A percentile compares a stretch with the other conserved stretches of the same genome.
These are phyloP conservation scores for Botrytis fabae DNA, from an alignment of 2,329 filamentous ascomycete species.

Conservation along the genomic window DNA sequence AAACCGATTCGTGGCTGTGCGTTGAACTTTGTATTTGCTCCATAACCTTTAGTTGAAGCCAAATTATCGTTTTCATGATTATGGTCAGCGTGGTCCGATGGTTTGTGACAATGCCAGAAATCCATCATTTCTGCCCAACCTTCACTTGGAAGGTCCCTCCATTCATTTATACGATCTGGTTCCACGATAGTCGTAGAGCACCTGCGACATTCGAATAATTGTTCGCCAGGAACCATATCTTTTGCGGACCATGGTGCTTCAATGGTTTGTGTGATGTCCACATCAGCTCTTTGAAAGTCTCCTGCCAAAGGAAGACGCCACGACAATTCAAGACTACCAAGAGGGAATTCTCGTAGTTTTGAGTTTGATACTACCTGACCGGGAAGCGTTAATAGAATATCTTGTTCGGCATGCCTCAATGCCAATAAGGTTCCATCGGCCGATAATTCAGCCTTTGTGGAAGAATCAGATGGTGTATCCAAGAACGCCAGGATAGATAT, in stretches of 20 bases:
- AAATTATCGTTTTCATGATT: slow-evolving; percentile 41
- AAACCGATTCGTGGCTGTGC: slow-evolving; percentile 69
- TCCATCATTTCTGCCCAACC: slow-evolving; percentile 99
- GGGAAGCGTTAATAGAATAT: slow-evolving; percentile 43
- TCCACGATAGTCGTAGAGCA: slow-evolving; percentile 49
- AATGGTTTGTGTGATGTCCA: slow-evolving; percentile 29
- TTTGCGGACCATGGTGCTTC: slow-evolving; percentile 53
- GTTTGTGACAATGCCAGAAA: slow-evolving; percentile 99
- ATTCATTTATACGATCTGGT: slow-evolving; percentile 50
- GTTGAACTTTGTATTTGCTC: slow-evolving; percentile 72
- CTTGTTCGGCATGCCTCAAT: slow-evolving; percentile 51
- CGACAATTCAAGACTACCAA: slow-evolving; percentile 44
- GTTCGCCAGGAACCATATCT: slow-evolving; percentile 45
- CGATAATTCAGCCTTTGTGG: slow-evolving; percentile 44
- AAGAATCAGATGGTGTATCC: slow-evolving; percentile 41
- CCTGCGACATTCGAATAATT: slow-evolving; percentile 40
- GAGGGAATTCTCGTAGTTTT: slow-evolving; percentile 29
- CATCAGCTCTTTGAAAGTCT: slow-evolving; percentile 20
- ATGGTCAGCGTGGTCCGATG: slow-evolving; percentile 56
- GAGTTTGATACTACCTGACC: slow-evolving; percentile 37
- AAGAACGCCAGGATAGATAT: slow-evolving; percentile 59
- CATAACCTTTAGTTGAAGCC: slow-evolving; percentile 71
- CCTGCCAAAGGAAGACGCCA: slow-evolving; percentile 54
- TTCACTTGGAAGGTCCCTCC: slow-evolving; percentile 94
- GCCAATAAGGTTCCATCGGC: slow-evolving; percentile 49